A percentile compares a stretch with the other conserved stretches of the same genome.
Evolutionary conservation across 495 filamentous ascomycete species (phyloP).

Genomic region (Neurospora intermedia): DNA sequence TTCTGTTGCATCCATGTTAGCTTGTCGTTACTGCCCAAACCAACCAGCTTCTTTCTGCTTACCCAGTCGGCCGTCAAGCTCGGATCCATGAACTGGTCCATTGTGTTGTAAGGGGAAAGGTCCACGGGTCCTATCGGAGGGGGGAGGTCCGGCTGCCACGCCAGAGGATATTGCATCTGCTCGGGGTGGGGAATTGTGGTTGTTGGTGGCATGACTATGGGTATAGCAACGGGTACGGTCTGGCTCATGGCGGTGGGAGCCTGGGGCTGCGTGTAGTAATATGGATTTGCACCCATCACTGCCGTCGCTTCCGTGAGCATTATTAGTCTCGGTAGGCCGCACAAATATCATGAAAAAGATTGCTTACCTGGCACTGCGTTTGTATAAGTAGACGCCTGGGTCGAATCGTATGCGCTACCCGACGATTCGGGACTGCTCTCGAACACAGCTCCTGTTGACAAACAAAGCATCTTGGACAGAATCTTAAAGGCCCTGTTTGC

Average conservation of each 20-base stretch:
- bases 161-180: neutral
- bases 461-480: constrained; percentile 15
- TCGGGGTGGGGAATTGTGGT: neutral
- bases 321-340: neutral
- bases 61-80: constrained; percentile 16
- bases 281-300: neutral
- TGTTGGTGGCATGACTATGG: neutral
- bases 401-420: neutral
- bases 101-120: neutral
- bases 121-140: constrained; percentile 1
- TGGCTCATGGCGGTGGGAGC: neutral
- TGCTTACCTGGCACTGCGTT: neutral
- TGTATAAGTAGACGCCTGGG: neutral
- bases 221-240: neutral
- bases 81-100: constrained; percentile 10
- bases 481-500: constrained; percentile 21
- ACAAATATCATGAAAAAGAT: neutral
- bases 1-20: constrained; percentile 6
- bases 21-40: neutral
- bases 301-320: neutral
- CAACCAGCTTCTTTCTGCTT: neutral
- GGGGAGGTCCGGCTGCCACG: constrained; percentile 3
- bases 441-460: constrained; percentile 12
- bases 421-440: constrained; percentile 12
- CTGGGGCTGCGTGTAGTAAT: neutral